Evolutionary conservation across 345 rosid genomes (phyloP).

Genomic region (Tarenaya hassleriana): DNA sequence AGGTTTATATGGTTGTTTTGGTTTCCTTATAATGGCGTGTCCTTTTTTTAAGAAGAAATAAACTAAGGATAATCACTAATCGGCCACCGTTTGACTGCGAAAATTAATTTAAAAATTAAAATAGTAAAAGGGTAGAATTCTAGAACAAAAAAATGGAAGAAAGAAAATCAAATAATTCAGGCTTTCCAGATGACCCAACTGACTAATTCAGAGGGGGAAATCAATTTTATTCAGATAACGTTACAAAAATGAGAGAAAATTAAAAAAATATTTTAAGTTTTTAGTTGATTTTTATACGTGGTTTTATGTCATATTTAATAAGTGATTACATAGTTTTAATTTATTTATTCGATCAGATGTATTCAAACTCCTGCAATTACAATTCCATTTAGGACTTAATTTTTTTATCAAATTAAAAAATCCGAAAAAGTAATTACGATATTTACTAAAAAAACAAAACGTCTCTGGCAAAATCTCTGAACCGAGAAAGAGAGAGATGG

Average conservation of each 20-base stretch:
- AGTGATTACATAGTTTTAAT: too few relatives aligned
- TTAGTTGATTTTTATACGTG: too few relatives aligned
- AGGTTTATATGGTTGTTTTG: too few relatives aligned
- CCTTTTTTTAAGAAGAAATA: too few relatives aligned
- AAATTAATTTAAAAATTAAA: constrained; percentile 9
- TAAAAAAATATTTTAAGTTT: constrained; percentile 3
- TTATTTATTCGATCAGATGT: too few relatives aligned
- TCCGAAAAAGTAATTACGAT: neutral
- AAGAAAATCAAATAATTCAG: constrained; percentile 45
- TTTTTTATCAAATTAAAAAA: neutral
- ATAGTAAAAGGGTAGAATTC: constrained; percentile 21
- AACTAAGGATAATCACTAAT: neutral
- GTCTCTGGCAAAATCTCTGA: constrained; percentile 62
- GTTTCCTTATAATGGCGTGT: too few relatives aligned
- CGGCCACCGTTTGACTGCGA: constrained; percentile 22
- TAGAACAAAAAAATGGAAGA: constrained; percentile 11
- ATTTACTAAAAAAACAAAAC: constrained; percentile 34
- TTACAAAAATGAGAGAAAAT: neutral
- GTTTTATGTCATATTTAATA: too few relatives aligned
- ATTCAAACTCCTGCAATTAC: constrained; percentile 15
- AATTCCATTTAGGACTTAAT: constrained; percentile 34
- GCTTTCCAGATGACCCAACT: constrained; percentile 55
- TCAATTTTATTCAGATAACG: neutral
- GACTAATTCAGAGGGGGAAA: constrained; percentile 45
- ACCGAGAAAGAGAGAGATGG: constrained; percentile 47